phyloP scores from a whole-genome alignment of 768 basidiomycete species.

The Phallus indusiatus region DNA sequence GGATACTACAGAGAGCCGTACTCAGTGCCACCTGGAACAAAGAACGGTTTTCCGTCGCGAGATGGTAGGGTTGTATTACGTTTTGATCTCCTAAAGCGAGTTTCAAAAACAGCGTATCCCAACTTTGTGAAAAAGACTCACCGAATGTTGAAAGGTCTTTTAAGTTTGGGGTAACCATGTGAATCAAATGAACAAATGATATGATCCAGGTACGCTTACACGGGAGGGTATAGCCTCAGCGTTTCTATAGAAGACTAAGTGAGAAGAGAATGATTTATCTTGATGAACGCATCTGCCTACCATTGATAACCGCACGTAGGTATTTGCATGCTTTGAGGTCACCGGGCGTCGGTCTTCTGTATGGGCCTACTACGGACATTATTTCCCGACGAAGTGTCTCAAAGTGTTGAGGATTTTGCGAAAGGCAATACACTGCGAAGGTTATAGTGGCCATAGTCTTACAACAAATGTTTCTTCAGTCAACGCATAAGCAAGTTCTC shows the following conservation, averaged over 20 bases:
- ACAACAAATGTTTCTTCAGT: neutral
- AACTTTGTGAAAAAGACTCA: neutral
- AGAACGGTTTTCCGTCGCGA: conserved; percentile 20
- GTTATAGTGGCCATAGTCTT: conserved; percentile 27
- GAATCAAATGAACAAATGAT: too few species aligned
- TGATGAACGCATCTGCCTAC: conserved; percentile 12
- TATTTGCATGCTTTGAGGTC: conserved; percentile 56
- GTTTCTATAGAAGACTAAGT: conserved; percentile 29
- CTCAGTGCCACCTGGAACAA: conserved; percentile 19
- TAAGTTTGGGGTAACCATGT: too few species aligned
- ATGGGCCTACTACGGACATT: conserved; percentile 20
- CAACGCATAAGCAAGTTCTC: neutral
- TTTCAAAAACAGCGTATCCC: neutral
- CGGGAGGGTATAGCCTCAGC: conserved; percentile 45
- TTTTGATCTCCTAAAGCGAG: conserved; percentile 31
- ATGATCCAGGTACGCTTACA: conserved; percentile 18
- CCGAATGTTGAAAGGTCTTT: conserved; percentile 37
- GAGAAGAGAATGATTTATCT: neutral
- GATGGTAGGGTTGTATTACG: conserved; percentile 39
- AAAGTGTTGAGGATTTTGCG: conserved; percentile 22
- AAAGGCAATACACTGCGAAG: conserved; percentile 24
- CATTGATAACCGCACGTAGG: conserved; percentile 34
- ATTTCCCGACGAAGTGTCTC: conserved; percentile 25
- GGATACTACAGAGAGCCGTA: neutral
- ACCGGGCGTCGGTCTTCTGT: conserved; percentile 26